Evolutionary conservation across 2,329 filamentous ascomycete species (phyloP).

Genomic region (Fusarium sp.): DNA sequence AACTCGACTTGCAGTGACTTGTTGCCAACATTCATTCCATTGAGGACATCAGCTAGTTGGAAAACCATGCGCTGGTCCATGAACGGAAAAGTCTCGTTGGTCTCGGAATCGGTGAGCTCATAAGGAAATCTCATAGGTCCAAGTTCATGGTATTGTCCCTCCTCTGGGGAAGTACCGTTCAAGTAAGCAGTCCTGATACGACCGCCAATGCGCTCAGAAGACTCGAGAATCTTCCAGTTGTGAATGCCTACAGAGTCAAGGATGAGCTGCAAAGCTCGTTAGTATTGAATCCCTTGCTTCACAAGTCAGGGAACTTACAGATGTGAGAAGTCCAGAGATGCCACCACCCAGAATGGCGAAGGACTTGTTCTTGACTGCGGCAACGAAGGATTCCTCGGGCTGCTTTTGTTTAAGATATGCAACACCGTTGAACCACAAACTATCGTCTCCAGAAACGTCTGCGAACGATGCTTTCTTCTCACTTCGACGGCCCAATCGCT

Average conservation of each 20-base stretch:
- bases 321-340: conserved; percentile 49
- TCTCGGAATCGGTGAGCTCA: conserved; percentile 62
- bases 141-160: conserved; percentile 60
- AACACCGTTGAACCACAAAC: conserved; percentile 47
- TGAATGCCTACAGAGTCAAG: conserved; percentile 60
- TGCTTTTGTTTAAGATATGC: conserved; percentile 47
- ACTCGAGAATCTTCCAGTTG: conserved; percentile 61
- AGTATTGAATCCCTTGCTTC: accelerated
- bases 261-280: conserved; percentile 45
- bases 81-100: conserved; percentile 69
- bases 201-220: conserved; percentile 57
- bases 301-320: accelerated
- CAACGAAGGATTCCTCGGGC: conserved; percentile 41
- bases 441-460: neutral
- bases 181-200: conserved; percentile 60
- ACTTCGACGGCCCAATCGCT: conserved; percentile 2
- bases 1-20: conserved; percentile 66
- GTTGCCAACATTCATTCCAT: conserved; percentile 67
- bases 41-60: conserved; percentile 71
- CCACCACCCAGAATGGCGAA: neutral
- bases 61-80: conserved; percentile 75
- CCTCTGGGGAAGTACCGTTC: conserved; percentile 51
- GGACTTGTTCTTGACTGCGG: conserved; percentile 41
- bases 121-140: conserved; percentile 75
- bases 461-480: conserved; percentile 17